Base-by-base conservation (phyloP, 495 filamentous ascomycete species). In the Talaromyces trachyspermus region DNA sequence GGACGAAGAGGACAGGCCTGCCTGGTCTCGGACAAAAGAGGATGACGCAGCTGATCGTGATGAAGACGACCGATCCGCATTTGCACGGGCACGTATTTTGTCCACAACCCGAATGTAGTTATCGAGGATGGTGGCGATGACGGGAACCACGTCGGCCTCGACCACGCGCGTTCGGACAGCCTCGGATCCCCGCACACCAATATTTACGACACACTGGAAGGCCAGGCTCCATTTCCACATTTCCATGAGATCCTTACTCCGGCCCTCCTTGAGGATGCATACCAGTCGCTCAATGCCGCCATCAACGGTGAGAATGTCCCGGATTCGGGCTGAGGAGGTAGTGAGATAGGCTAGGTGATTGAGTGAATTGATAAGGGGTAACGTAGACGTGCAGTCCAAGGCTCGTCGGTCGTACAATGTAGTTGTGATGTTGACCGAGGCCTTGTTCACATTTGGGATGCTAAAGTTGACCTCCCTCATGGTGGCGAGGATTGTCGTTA, bases 161-260 rank as follows among this genome's bases (percentile, higher is more conserved):
- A 98, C 92, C 0, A 98, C 91, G 51, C 92, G 76, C 37, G 94
- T 96, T 42, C 92, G 77, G 44, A 98, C 92, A 49, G 72, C 79
- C 66, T 98, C 92, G 4, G 92, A 95, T 47, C 92, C 92, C 47
- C 92, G 80, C 53, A 98, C 92, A 19, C 92, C 92, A 59, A 98
- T 96, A 63, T 98, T 98, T 60, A 97, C 89, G 24, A 96, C 90
- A 63, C 94, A 97, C 60, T 97, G 92, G 59, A 98, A 96, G 35
- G 92, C 92, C 43, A 98, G 75, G 59, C 95, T 98, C 92, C 92
- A 98, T 71, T 97, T 97, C 94, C 92, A 98, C 86, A 94, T 94
- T 60, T 95, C 90, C 90, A 96, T 95, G 82, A 95, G 80, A 63
- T 97, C 89, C 71, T 89, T 89, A 60, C 87, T 95, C 62, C 89